Evolutionary conservation across 176 grass and related monocot species (phyloP), one percentile per base, ranked within the genome.

Genomic region (sorghum (Sorghum bicolor)): DNA sequence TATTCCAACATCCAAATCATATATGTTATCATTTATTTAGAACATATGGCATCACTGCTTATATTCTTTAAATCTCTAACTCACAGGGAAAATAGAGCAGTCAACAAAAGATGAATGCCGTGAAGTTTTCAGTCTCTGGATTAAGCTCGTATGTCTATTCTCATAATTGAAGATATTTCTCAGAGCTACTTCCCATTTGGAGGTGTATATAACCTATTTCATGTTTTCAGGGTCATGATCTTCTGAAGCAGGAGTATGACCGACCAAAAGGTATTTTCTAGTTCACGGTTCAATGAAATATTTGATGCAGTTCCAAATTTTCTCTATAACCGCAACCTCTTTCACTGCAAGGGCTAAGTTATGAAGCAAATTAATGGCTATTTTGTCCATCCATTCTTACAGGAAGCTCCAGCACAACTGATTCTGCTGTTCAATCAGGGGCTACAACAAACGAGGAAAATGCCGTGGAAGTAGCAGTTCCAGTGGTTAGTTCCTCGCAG

Each of bases 81-180:
- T 82, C 94, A 15, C 73, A 99, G 97, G 97, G 85, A 99, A 91
- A 81, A 99, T 99, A 91, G 97, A 99, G 37, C 97, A 99, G 80
- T 88, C 93, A 57, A 96, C 97, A 61, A 99, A 89, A 87, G 97
- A 99, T 61, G 97, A 99, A 93, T 99, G 97, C 72, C 89, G 81
- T 57, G 97, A 99, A 67, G 91, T 99, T 85, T 96, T 91, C n/a
- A 80, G 45, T 16, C 83, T 87, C 72, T 96, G 93, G 97, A 82
- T 91, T 82, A 96, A 84, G 80, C 82, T 89, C 16, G 97, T 99
- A 96, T 34, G 91, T 69, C 39, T 78, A 32, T 48, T 75, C 39
- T 83, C 66, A 20, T 38, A 41, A 55, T 40, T 55, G 31, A 41
- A 13, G 32, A 64, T 76, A 67, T 77, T 83, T 44, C 17, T 83